Conservation (phyloP, 768 basidiomycete genomes). For the Podaxis sp. region DNA sequence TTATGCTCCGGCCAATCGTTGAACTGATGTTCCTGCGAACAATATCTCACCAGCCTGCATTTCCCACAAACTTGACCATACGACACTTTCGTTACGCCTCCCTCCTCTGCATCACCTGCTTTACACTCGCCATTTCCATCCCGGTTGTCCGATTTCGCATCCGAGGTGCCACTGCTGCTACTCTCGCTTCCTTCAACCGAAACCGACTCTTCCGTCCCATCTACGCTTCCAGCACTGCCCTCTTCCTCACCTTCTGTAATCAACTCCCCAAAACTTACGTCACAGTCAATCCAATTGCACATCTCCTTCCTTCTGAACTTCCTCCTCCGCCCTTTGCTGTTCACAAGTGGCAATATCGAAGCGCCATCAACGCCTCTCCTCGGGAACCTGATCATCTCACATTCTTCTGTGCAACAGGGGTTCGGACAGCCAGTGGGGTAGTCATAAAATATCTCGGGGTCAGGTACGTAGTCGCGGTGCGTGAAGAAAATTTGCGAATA, state of each 20-base stretch:
- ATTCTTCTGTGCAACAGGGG: constrained; percentile 77
- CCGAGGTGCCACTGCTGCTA: constrained; percentile 27
- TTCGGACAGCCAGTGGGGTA: constrained; percentile 81
- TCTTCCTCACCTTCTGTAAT: neutral
- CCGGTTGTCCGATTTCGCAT: constrained; percentile 26
- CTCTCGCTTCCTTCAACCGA: constrained; percentile 9
- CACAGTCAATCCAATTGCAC: constrained; percentile 85
- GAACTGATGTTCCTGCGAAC: constrained; percentile 71
- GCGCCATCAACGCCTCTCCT: constrained; percentile 62
- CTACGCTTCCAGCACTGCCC: constrained; percentile 1
- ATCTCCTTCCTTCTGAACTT: constrained; percentile 57
- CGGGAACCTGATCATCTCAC: constrained; percentile 81
- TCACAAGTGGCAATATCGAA: constrained; percentile 53
- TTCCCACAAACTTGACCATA: constrained; percentile 69
- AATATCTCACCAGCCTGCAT: constrained; percentile 78
- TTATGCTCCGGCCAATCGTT: constrained; percentile 80
- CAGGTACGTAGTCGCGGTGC: constrained; percentile 65
- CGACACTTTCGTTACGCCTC: constrained; percentile 24
- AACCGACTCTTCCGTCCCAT: constrained; percentile 1
- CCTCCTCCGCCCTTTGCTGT: constrained; percentile 33
- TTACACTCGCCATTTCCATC: neutral
- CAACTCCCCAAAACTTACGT: constrained; percentile 57
- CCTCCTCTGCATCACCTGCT: neutral
- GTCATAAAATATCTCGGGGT: constrained; percentile 72
- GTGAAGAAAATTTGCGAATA: constrained; percentile 85